Conservation (phyloP, 495 filamentous ascomycete genomes). For the Symbiotaphrina buchneri region DNA sequence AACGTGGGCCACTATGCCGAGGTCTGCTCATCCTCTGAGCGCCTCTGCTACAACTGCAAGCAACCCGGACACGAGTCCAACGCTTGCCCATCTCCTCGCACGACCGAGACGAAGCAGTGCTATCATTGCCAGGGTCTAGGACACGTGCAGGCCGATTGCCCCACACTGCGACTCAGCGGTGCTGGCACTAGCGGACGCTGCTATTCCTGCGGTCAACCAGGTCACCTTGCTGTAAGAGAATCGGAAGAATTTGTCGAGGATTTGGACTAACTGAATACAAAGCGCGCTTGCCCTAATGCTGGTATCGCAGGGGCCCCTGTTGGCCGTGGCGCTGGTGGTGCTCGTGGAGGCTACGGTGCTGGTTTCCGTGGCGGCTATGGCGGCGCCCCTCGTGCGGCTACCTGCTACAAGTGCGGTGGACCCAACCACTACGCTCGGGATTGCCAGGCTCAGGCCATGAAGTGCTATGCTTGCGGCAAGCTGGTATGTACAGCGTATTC, state of each 20-base stretch:
- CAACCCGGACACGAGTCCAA: slow-evolving; percentile 77
- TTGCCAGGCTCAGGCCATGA: slow-evolving; percentile 98
- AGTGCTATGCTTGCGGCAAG: slow-evolving; percentile 99
- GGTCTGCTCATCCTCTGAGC: slow-evolving; percentile 88
- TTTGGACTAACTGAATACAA: slow-evolving; percentile 5
- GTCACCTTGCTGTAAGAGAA: slow-evolving; percentile 60
- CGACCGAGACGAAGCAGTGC: slow-evolving; percentile 98
- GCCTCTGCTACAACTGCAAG: slow-evolving; percentile 98
- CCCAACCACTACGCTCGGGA: slow-evolving; percentile 98
- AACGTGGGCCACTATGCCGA: slow-evolving; percentile 98
- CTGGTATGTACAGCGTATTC: slow-evolving; percentile 21
- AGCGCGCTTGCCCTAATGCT: slow-evolving; percentile 72
- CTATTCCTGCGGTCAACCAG: slow-evolving; percentile 85
- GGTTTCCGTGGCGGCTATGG: slow-evolving; percentile 48
- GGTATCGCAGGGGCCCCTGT: slow-evolving; percentile 24
- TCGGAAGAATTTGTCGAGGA: slow-evolving; percentile 4
- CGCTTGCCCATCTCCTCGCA: slow-evolving; percentile 84
- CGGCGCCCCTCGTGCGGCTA: slow-evolving; percentile 53
- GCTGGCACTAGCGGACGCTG: slow-evolving; percentile 61
- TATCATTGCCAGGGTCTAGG: slow-evolving; percentile 98
- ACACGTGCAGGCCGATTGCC: slow-evolving; percentile 98
- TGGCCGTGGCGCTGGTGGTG: slow-evolving; percentile 41
- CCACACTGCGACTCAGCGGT: slow-evolving; percentile 80
- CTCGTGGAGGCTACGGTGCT: slow-evolving; percentile 41
- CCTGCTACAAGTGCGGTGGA: slow-evolving; percentile 98